phyloP scores from a whole-genome alignment of 176 grass and related monocot species.

The Neostapfia colusana region DNA sequence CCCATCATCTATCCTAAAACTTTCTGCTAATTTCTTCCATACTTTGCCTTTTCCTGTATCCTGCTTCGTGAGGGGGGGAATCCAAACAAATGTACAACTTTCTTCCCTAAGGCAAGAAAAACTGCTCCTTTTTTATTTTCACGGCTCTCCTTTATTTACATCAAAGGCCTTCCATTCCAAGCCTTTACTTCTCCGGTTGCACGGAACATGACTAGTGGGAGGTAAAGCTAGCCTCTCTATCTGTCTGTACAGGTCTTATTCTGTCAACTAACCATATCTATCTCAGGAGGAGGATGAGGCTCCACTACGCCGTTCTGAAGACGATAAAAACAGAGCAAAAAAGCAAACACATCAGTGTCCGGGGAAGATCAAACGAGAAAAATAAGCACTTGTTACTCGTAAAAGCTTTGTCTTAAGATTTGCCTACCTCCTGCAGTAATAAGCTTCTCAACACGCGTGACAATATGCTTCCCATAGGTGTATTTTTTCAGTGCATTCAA shows the following conservation, averaged over 20 bases:
- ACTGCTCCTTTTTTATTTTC: conserved; percentile 69
- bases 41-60: conserved; percentile 44
- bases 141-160: conserved; percentile 93
- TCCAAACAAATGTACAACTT: conserved; percentile 73
- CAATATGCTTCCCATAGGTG: conserved; percentile 97
- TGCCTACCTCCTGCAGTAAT: conserved; percentile 72
- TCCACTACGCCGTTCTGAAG: conserved; percentile 62
- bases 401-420: background rate
- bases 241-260: conserved; percentile 94
- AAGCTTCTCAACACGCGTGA: conserved; percentile 95
- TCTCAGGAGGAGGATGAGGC: conserved; percentile 59
- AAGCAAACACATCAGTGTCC: background rate
- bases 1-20: conserved; percentile 69
- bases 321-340: background rate
- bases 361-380: background rate
- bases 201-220: conserved; percentile 60
- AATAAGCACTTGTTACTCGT: background rate
- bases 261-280: conserved; percentile 34
- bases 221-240: conserved; percentile 73
- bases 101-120: conserved; percentile 55
- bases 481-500: conserved; percentile 93
- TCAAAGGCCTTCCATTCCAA: conserved; percentile 47
- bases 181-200: conserved; percentile 51
- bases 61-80: conserved; percentile 36
- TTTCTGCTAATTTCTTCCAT: conserved; percentile 44